Percentiles rank a stretch among this genome's conserved stretches.
phyloP scores from a whole-genome alignment of 1,284 basidiomycete genomes.

The Ganoderma sinense region DNA sequence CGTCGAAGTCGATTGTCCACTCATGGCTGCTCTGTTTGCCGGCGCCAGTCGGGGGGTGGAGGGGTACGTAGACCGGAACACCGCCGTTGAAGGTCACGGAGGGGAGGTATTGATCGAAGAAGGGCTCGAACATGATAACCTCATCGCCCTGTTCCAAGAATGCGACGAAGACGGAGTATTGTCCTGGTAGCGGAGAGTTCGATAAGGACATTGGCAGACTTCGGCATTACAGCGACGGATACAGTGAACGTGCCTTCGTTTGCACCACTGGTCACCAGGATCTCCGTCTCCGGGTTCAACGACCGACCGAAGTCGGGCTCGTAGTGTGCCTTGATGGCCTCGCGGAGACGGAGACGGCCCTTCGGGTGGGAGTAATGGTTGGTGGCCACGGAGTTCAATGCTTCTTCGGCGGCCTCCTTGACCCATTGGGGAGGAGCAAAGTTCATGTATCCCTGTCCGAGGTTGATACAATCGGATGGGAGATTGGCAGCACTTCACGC shows the following conservation, averaged over 20 bases:
- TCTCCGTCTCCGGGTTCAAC: constrained; percentile 88
- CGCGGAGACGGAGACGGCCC: constrained; percentile 84
- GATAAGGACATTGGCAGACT: background rate
- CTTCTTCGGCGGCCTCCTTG: constrained; percentile 76
- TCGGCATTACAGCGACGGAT: background rate
- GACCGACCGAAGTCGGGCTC: constrained; percentile 74
- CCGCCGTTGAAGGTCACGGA: constrained; percentile 94
- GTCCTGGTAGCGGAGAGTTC: constrained; percentile 58
- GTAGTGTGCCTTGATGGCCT: constrained; percentile 87
- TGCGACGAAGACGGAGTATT: constrained; percentile 90
- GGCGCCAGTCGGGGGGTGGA: constrained; percentile 80
- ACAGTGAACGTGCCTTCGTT: constrained; percentile 77
- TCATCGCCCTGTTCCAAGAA: constrained; percentile 93
- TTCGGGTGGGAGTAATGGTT: constrained; percentile 95
- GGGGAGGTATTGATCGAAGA: constrained; percentile 97
- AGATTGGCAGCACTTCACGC: constrained; percentile 78
- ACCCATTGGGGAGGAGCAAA: constrained; percentile 89
- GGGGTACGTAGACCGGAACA: constrained; percentile 92
- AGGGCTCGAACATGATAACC: constrained; percentile 98
- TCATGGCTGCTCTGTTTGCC: constrained; percentile 75
- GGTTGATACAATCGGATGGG: constrained; percentile 88
- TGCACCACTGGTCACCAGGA: constrained; percentile 94
- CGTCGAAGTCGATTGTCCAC: constrained; percentile 89
- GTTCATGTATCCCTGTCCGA: constrained; percentile 97
- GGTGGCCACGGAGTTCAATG: constrained; percentile 70